Percentiles rank a stretch among this genome's conserved stretches.
These are phyloP conservation scores for Handroanthus guayacan DNA, from an alignment of 257 asterid species.

Conservation along the genomic window DNA sequence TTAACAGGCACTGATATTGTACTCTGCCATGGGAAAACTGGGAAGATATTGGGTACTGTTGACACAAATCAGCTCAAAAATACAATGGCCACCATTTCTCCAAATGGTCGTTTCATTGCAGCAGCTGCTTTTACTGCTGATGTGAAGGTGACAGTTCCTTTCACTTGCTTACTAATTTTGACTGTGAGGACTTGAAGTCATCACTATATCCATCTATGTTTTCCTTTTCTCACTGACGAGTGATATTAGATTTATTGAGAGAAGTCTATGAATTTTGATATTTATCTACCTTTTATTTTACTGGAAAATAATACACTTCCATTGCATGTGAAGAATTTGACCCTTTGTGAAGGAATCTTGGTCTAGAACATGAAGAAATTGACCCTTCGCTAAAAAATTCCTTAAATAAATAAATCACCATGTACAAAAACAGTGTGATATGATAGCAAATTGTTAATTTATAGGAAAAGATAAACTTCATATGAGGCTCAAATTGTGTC, in stretches of 20 bases:
- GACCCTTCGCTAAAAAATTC: background rate
- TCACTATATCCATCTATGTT: slow-evolving; percentile 4
- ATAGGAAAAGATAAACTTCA: slow-evolving; percentile 5
- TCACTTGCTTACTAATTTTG: background rate
- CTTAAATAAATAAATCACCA: background rate
- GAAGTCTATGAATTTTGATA: background rate
- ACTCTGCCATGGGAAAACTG: slow-evolving; percentile 92
- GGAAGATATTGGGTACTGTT: slow-evolving; percentile 81
- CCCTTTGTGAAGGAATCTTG: background rate
- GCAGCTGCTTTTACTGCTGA: slow-evolving; percentile 99
- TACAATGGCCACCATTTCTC: slow-evolving; percentile 94
- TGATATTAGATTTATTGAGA: background rate
- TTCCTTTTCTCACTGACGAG: background rate
- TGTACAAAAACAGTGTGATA: background rate
- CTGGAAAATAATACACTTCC: background rate
- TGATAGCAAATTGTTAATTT: background rate
- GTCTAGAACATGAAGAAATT: background rate
- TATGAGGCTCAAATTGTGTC: background rate
- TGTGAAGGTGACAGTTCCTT: slow-evolving; percentile 73
- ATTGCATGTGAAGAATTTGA: background rate
- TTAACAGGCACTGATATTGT: slow-evolving; percentile 86
- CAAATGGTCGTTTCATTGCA: slow-evolving; percentile 96
- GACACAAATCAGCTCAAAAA: slow-evolving; percentile 97
- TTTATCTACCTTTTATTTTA: background rate
- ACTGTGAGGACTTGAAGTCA: slow-evolving; percentile 1